A percentile compares a stretch with the other conserved stretches of the same genome.
phyloP scores from a whole-genome alignment of 2,329 filamentous ascomycete species.

The Paecilomyces sp. region DNA sequence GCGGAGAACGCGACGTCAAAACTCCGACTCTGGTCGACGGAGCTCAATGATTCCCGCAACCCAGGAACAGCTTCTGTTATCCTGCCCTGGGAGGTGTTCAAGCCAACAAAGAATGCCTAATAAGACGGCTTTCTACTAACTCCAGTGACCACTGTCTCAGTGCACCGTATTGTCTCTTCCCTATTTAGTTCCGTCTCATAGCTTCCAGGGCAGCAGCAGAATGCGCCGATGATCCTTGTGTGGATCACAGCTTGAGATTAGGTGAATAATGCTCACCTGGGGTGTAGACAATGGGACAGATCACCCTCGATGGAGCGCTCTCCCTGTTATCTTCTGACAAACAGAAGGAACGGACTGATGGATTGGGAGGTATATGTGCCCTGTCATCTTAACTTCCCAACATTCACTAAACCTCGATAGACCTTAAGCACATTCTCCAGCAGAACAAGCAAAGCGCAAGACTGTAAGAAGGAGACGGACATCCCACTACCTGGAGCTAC shows the following conservation, averaged over 20 bases:
- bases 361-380: conserved; percentile 37
- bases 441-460: conserved; percentile 41
- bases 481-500: not conserved
- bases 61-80: not conserved
- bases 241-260: not conserved
- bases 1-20: conserved; percentile 29
- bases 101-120: not conserved
- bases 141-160: not conserved
- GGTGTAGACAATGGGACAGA: conserved; percentile 31
- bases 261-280: not conserved
- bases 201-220: not conserved
- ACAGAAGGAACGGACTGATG: conserved; percentile 42
- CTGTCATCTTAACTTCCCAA: not conserved
- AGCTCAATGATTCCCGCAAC: not conserved
- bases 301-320: conserved; percentile 35
- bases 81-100: not conserved
- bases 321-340: conserved; percentile 36
- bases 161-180: not conserved
- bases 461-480: conserved; percentile 20
- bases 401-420: conserved; percentile 21
- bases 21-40: conserved; percentile 19
- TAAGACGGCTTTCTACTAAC: not conserved
- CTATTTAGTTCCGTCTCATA: not conserved
- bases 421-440: conserved; percentile 50
- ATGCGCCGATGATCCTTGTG: not conserved